Conservation (phyloP, 1,139 yeast species). For the Kurtzmaniella quercitrusa region DNA sequence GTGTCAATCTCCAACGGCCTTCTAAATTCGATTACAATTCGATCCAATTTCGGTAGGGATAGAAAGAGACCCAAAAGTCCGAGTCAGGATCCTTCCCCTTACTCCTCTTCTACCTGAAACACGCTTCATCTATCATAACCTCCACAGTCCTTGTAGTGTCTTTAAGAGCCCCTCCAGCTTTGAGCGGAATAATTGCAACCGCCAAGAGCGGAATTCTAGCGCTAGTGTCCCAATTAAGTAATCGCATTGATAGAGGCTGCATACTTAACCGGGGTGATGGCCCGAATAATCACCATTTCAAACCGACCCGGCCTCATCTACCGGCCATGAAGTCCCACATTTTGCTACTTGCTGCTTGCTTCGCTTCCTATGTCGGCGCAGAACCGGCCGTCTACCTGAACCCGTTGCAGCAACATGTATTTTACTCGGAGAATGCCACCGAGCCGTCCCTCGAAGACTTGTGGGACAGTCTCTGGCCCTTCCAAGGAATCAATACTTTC, state of each 20-base stretch:
- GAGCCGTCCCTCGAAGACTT: conserved; percentile 41
- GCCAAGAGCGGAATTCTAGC: neutral
- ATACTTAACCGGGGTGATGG: neutral
- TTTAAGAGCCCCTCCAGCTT: neutral
- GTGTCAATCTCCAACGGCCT: no score
- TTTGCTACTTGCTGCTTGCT: neutral
- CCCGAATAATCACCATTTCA: neutral
- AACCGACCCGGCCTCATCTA: neutral
- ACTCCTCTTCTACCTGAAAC: no score
- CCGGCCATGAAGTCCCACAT: neutral
- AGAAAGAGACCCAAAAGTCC: no score
- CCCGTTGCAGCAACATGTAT: conserved; percentile 6
- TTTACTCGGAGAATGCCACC: conserved; percentile 4
- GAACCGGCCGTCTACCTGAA: conserved; percentile 5
- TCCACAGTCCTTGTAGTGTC: neutral
- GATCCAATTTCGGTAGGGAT: no score
- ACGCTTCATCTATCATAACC: neutral
- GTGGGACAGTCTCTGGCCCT: conserved; percentile 68
- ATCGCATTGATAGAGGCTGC: neutral
- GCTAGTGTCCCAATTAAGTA: neutral
- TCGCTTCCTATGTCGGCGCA: neutral
- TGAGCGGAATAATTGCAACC: neutral
- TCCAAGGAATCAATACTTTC: conserved; percentile 67
- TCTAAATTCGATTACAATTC: no score
- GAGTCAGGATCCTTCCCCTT: no score